Base-by-base conservation (phyloP, 2,329 filamentous ascomycete genomes). In the Diaporthe sp. region DNA sequence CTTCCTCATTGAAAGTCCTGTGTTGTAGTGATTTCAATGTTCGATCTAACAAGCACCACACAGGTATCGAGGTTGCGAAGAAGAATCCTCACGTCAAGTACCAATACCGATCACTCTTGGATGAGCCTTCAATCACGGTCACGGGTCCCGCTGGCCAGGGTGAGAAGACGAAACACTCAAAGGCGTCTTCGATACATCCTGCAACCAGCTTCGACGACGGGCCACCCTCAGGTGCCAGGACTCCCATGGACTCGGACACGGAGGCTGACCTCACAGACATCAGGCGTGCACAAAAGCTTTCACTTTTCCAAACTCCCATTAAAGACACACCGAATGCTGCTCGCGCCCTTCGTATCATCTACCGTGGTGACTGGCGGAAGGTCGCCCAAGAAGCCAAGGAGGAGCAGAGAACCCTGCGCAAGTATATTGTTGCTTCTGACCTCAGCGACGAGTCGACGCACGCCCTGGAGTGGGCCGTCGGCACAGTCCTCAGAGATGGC, bases 391-490 rank as follows among this genome's bases (percentile, higher is more conserved):
- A 96, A 80, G 94, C 94, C 0, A 92, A 96, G 73, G 93, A 95
- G 17, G 94, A 95, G 70, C 89, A 94, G 67, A 91, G 94, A 67
- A 91, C 94, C 71, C 90, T 96, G 76, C 91, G 97, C 71, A 97
- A 97, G 80, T 99, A 98, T 81, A 86, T 99, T 22, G 95, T 98
- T n/a, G 96, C 97, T 4, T 98, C 95, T 0, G 97, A 99, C 83
- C 86, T 98, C 4, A 98, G 96, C 78, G 94, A 97, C 50, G 97
- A 99, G 85, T 96, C 96, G 6, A 94, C 95, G 9, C 97, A 98
- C 82, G 97, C 97, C 1, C 88, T 99, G 42, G 97, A 99, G 83
- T 99, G 97, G 97, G 97, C 96, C 0, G 96, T 99, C 73, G 97
- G 97, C 10, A 98, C 96, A 0, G 95, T 98, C 8, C 87, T 99